phyloP scores from a whole-genome alignment of 2,329 filamentous ascomycete species.

The Mollisiaceae sp. region DNA sequence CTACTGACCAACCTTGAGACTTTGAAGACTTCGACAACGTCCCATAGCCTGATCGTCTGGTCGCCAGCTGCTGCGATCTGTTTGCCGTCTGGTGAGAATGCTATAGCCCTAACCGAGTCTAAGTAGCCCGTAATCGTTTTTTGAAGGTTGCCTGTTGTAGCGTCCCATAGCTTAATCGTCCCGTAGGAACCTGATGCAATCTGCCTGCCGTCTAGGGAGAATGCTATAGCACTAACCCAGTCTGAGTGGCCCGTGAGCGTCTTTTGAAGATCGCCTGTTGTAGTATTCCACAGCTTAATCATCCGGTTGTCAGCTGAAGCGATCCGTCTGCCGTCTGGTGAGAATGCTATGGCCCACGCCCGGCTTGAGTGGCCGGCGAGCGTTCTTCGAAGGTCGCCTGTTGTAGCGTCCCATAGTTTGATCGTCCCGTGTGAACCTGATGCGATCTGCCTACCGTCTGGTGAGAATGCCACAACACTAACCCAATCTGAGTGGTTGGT shows the following conservation, averaged over 20 bases:
- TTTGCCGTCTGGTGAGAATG: conserved; percentile 1
- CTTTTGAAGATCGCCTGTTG: background rate
- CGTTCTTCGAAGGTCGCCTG: conserved; percentile 15
- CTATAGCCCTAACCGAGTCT: background rate
- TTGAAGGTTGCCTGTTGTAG: background rate
- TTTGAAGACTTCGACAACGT: conserved; percentile 9
- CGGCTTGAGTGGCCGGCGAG: conserved; percentile 13
- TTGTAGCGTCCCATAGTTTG: conserved; percentile 6
- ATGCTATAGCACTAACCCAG: background rate
- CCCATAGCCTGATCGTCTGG: conserved; percentile 25
- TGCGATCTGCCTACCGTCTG: conserved; percentile 12
- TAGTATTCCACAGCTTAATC: background rate
- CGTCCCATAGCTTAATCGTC: conserved; percentile 1
- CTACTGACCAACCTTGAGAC: conserved; percentile 12
- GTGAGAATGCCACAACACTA: conserved; percentile 10
- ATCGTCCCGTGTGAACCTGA: conserved; percentile 24
- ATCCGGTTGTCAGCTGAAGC: background rate
- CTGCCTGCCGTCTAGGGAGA: conserved; percentile 4
- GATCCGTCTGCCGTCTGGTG: conserved; percentile 8
- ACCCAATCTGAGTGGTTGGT: conserved; percentile 16
- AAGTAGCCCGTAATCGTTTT: background rate
- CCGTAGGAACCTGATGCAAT: background rate
- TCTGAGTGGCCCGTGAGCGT: too few species aligned
- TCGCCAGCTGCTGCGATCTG: background rate
- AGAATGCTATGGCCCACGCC: conserved; percentile 8